A percentile compares a stretch with the other conserved stretches of the same genome.
phyloP scores from a whole-genome alignment of 176 grass and related monocot genomes.

The Poa annua region DNA sequence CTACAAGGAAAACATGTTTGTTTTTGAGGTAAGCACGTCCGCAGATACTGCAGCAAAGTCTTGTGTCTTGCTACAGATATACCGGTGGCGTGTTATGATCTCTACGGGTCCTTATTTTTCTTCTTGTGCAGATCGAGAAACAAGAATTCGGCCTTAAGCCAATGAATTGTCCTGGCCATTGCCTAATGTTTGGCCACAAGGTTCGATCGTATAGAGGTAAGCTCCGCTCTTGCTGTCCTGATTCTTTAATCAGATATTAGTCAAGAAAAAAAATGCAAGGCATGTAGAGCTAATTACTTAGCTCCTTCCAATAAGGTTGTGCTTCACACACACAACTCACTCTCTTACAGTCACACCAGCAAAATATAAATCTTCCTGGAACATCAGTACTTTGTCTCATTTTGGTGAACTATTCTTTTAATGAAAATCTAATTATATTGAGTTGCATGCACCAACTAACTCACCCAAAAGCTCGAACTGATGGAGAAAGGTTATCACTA shows the following conservation, averaged over 20 bases:
- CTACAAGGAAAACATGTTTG: slow-evolving; percentile 99
- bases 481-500: slow-evolving; percentile 5
- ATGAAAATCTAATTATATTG: background rate
- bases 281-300: no score
- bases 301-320: no score
- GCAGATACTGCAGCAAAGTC: slow-evolving; percentile 9
- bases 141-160: slow-evolving; percentile 99
- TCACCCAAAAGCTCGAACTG: slow-evolving; percentile 7
- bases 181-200: slow-evolving; percentile 95
- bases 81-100: background rate
- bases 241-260: slow-evolving; percentile 27
- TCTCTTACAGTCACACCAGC: no score
- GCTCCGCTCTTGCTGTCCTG: slow-evolving; percentile 33
- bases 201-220: slow-evolving; percentile 97
- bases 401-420: background rate
- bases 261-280: slow-evolving; percentile 4
- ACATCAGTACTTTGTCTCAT: slow-evolving; percentile 22
- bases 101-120: background rate
- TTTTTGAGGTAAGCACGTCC: slow-evolving; percentile 78
- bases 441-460: slow-evolving; percentile 3
- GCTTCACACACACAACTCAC: no score
- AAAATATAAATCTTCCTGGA: no score
- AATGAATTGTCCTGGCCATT: slow-evolving; percentile 99
- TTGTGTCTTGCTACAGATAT: background rate
- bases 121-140: slow-evolving; percentile 77